These are phyloP conservation scores for Allantophomopsis cytisporea DNA, from an alignment of 2,329 filamentous ascomycete species.

Conservation along the genomic window DNA sequence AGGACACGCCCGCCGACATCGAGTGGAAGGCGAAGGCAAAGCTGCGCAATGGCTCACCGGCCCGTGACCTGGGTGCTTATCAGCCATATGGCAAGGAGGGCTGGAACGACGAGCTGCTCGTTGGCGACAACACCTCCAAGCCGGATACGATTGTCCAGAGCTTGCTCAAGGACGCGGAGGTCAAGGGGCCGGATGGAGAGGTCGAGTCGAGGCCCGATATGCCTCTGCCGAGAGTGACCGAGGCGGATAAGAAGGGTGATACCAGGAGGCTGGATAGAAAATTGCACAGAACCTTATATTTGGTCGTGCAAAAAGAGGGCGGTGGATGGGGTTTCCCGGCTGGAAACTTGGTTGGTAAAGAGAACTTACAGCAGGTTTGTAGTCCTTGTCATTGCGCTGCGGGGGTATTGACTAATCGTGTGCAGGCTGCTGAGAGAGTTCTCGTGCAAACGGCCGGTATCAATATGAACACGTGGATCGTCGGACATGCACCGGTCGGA, in stretches of 20 bases:
- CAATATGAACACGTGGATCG: constrained; percentile 99
- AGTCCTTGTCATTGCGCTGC: constrained; percentile 1
- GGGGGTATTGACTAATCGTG: constrained; percentile 1
- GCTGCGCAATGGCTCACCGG: constrained; percentile 58
- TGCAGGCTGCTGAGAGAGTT: constrained; percentile 68
- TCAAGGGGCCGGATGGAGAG: constrained; percentile 42
- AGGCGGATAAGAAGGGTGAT: constrained; percentile 68
- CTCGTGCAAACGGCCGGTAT: constrained; percentile 65
- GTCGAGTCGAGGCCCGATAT: constrained; percentile 43
- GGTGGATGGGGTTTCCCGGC: constrained; percentile 74
- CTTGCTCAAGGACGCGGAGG: constrained; percentile 63
- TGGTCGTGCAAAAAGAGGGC: constrained; percentile 63
- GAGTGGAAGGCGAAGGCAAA: constrained; percentile 84
- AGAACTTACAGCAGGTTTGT: constrained; percentile 74
- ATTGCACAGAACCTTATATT: constrained; percentile 72
- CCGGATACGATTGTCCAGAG: constrained; percentile 52
- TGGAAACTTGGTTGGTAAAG: constrained; percentile 51
- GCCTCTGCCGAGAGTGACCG: constrained; percentile 56
- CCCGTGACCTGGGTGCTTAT: constrained; percentile 78
- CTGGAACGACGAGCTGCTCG: constrained; percentile 85
- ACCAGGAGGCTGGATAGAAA: constrained; percentile 64
- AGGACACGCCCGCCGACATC: constrained; percentile 66
- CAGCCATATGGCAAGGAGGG: constrained; percentile 55
- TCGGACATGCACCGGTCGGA: constrained; percentile 80
- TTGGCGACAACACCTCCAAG: constrained; percentile 55